Evolutionary conservation across 352 stramenopile species (phyloP).

Genomic region (Pythium utonaiense): DNA sequence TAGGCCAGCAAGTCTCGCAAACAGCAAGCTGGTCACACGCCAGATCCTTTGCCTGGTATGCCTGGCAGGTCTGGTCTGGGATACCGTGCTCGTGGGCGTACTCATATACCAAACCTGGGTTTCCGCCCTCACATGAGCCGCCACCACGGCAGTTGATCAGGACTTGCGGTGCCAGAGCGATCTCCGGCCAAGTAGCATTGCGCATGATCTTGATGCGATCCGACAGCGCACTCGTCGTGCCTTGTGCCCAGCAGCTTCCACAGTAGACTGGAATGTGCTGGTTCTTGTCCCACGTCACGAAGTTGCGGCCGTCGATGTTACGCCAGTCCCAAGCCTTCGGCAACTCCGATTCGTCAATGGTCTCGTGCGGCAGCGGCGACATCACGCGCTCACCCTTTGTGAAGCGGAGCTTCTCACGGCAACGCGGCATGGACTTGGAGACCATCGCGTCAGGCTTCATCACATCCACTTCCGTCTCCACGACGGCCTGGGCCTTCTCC

Average conservation of each 20-base stretch:
- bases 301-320: constrained; percentile 92
- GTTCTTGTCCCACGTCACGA: constrained; percentile 97
- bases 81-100: constrained; percentile 88
- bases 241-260: constrained; percentile 91
- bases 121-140: constrained; percentile 74
- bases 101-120: constrained; percentile 80
- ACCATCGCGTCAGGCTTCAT: constrained; percentile 12
- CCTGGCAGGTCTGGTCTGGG: constrained; percentile 90
- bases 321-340: constrained; percentile 94
- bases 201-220: constrained; percentile 90
- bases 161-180: constrained; percentile 73
- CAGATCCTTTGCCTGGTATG: constrained; percentile 87
- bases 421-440: constrained; percentile 33
- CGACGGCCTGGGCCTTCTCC: constrained; percentile 10
- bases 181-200: constrained; percentile 83
- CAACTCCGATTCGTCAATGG: constrained; percentile 73
- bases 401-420: constrained; percentile 65
- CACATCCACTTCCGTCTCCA: constrained; percentile 16
- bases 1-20: constrained; percentile 87
- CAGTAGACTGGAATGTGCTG: constrained; percentile 97
- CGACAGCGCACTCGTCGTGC: constrained; percentile 83
- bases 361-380: constrained; percentile 71
- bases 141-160: constrained; percentile 85
- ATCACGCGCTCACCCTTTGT: constrained; percentile 61
- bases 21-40: constrained; percentile 70